A percentile compares a stretch with the other conserved stretches of the same genome.
These are phyloP conservation scores for Suillus subaureus DNA, from an alignment of 768 basidiomycete genomes.

Conservation along the genomic window DNA sequence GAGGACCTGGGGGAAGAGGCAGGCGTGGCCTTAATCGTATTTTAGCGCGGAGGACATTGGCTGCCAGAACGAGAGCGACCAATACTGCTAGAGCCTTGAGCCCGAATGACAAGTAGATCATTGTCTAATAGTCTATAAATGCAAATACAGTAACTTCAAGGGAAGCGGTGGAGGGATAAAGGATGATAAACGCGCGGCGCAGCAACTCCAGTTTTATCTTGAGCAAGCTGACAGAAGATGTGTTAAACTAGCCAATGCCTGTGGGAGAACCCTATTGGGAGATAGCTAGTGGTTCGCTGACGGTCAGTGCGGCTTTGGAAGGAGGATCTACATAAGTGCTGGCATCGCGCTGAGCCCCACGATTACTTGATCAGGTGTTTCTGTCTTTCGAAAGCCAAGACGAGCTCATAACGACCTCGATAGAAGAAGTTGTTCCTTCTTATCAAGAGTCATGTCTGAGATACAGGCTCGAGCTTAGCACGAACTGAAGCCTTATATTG, in stretches of 20 bases:
- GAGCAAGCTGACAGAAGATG: background rate
- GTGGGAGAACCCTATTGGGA: background rate
- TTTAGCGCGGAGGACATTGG: constrained; percentile 14
- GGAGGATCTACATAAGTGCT: background rate
- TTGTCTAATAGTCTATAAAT: constrained; percentile 14
- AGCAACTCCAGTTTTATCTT: background rate
- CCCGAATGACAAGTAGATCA: background rate
- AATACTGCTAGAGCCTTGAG: constrained; percentile 22
- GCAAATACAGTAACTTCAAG: background rate
- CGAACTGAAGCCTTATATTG: too few relatives aligned
- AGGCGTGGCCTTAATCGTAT: constrained; percentile 18
- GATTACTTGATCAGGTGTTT: too few relatives aligned
- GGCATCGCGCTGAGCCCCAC: too few relatives aligned
- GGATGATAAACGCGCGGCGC: background rate
- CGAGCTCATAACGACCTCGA: too few relatives aligned
- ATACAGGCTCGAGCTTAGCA: too few relatives aligned
- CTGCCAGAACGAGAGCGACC: constrained; percentile 18
- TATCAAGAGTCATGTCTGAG: too few relatives aligned
- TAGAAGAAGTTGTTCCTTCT: too few relatives aligned
- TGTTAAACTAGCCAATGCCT: background rate
- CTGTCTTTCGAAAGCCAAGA: too few relatives aligned
- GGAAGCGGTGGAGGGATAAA: background rate
- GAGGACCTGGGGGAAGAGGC: constrained; percentile 19
- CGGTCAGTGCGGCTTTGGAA: background rate
- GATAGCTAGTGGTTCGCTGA: background rate